These are phyloP conservation scores for Euphorbia celastroides DNA, from an alignment of 441 rosid genomes.

Conservation along the genomic window DNA sequence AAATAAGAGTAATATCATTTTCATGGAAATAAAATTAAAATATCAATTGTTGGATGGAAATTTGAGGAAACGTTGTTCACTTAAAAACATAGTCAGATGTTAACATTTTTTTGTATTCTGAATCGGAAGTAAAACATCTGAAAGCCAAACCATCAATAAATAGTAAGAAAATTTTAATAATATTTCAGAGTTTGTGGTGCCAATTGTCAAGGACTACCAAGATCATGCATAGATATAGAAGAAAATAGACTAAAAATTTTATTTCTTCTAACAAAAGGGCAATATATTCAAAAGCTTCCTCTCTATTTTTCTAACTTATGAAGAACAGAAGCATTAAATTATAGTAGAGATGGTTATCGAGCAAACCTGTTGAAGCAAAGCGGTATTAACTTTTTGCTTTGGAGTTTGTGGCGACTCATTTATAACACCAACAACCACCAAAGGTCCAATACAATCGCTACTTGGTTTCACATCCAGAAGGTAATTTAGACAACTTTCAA, in stretches of 20 bases:
- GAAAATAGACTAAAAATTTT: constrained; percentile 1
- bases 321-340: background rate
- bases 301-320: background rate
- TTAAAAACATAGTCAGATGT: background rate
- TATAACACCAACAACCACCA: constrained; percentile 44
- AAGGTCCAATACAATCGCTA: constrained; percentile 59
- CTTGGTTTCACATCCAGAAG: constrained; percentile 51
- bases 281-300: background rate
- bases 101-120: background rate
- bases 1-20: constrained; percentile 22
- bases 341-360: background rate
- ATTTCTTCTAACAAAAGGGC: background rate
- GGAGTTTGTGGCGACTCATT: constrained; percentile 34
- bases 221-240: background rate
- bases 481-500: constrained; percentile 44
- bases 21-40: background rate
- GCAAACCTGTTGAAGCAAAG: constrained; percentile 60
- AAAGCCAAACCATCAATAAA: constrained; percentile 6
- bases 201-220: background rate
- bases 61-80: background rate
- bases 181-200: background rate
- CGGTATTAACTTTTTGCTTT: constrained; percentile 31
- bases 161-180: background rate
- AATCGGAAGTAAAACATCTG: constrained; percentile 8
- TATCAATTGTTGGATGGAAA: background rate